phyloP scores from a whole-genome alignment of 768 basidiomycete species.

The Exidia glandulosa region DNA sequence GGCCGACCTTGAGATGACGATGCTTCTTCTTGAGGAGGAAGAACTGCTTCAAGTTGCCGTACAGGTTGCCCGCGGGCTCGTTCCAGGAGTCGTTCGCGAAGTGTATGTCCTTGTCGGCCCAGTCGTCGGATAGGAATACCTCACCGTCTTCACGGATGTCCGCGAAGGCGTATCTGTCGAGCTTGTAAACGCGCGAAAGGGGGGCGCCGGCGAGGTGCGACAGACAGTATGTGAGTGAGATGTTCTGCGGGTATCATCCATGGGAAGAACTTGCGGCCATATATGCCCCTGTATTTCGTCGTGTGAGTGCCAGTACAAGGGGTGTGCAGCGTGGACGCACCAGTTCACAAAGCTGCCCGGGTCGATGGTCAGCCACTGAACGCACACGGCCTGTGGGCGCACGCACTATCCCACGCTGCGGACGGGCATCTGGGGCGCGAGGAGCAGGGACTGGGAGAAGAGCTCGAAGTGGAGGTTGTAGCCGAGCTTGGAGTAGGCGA shows the following conservation, averaged over 20 bases:
- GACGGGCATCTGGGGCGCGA: not conserved
- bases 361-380: not conserved
- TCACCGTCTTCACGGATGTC: conserved; percentile 80
- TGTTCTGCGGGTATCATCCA: conserved; percentile 56
- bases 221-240: conserved; percentile 12
- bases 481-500: not conserved
- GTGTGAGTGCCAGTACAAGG: not conserved
- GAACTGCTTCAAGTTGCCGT: conserved; percentile 90
- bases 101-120: conserved; percentile 97
- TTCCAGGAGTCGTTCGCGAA: conserved; percentile 95
- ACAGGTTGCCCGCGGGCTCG: conserved; percentile 80
- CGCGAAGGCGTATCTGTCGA: conserved; percentile 89
- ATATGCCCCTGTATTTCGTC: conserved; percentile 64
- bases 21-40: conserved; percentile 83
- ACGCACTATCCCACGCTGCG: conserved; percentile 5
- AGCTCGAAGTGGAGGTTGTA: not conserved
- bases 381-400: not conserved
- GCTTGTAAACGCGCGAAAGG: conserved; percentile 30
- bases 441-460: not conserved
- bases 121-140: conserved; percentile 77
- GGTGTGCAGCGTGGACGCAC: not conserved
- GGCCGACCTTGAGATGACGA: conserved; percentile 62
- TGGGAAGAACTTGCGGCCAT: conserved; percentile 86
- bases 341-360: conserved; percentile 7
- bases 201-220: not conserved